These are phyloP conservation scores for Ehretia macrophylla DNA, from an alignment of 257 asterid genomes.

Conservation along the genomic window DNA sequence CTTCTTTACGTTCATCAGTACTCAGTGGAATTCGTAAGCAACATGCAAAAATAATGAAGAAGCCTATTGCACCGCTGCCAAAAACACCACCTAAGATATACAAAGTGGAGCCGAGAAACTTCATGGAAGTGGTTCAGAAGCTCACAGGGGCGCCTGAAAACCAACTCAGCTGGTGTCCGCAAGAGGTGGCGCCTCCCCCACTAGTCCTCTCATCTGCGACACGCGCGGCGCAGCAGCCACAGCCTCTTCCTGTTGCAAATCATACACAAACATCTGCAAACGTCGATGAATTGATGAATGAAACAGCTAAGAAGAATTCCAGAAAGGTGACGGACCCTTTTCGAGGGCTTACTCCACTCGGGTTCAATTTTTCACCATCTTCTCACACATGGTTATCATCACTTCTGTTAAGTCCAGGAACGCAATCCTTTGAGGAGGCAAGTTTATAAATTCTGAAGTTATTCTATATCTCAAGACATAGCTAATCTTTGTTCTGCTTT, in stretches of 20 bases:
- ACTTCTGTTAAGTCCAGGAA: slow-evolving; percentile 50
- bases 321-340: slow-evolving; percentile 11
- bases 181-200: slow-evolving; percentile 66
- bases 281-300: background rate
- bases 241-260: slow-evolving; percentile 14
- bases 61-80: slow-evolving; percentile 67
- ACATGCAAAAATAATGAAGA: slow-evolving; percentile 38
- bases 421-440: slow-evolving; percentile 27
- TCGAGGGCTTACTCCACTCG: slow-evolving; percentile 31
- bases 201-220: slow-evolving; percentile 17
- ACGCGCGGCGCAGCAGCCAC: slow-evolving; percentile 1
- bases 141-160: slow-evolving; percentile 46
- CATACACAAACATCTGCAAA: slow-evolving; percentile 1
- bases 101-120: slow-evolving; percentile 46
- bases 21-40: slow-evolving; percentile 44
- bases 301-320: background rate
- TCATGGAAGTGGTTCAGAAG: slow-evolving; percentile 68
- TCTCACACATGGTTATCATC: slow-evolving; percentile 63
- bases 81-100: slow-evolving; percentile 67
- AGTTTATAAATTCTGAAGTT: too few species aligned
- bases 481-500: too few species aligned
- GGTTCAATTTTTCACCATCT: slow-evolving; percentile 54
- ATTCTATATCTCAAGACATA: too few species aligned
- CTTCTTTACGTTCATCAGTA: too few species aligned
- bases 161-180: slow-evolving; percentile 14